Base-by-base conservation (phyloP, 2,329 filamentous ascomycete species). In the Trichoderma sp. region DNA sequence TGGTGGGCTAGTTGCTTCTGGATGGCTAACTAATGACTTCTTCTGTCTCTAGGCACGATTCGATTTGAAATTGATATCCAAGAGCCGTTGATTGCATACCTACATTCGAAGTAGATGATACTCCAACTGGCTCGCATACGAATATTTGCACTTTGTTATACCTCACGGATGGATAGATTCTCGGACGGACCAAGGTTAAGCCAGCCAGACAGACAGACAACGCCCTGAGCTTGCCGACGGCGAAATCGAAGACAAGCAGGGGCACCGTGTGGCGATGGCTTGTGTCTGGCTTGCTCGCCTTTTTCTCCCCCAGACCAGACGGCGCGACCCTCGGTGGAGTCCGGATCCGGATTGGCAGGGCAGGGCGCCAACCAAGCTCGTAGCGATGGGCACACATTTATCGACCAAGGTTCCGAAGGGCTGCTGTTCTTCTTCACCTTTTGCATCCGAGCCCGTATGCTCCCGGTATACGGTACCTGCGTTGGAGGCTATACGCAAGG, bases 291-390 rank as follows among this genome's bases (percentile, higher is more conserved):
- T 30, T 17, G 53, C 47, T 68, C 34, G 76, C 78, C 76, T 77
- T 75, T 74, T 67, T 39, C 63, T 66, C 74, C 76, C 77, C 77
- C 76, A 76, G 76, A 76, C 28, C 28, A 59, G 28, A 59, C 55
- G 63, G 63, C 58, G 62, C 47, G 50, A 77, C 76, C 76, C 68
- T 30, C 74, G 74, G 78, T 79, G 78, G 79, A 77, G 77, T 79
- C 79, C 78, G 78, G 78, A 81, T 81, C 78, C 78, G 79, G 75
- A 70, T 71, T 74, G 73, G 20, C 63, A 66, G 63, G 28, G 30
- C 63, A 50, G 53, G 36, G 55, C 39, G 32, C 63, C 70, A 71
- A 68, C 72, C 73, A 61, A 34, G 26, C 39, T 59, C 55, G 47
- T 58, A 39, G 32, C 30, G 68, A 68, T 62, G 64, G 63, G 32